Base-by-base conservation (phyloP, 179 eudicot species). In the Patellifolia procumbens region DNA sequence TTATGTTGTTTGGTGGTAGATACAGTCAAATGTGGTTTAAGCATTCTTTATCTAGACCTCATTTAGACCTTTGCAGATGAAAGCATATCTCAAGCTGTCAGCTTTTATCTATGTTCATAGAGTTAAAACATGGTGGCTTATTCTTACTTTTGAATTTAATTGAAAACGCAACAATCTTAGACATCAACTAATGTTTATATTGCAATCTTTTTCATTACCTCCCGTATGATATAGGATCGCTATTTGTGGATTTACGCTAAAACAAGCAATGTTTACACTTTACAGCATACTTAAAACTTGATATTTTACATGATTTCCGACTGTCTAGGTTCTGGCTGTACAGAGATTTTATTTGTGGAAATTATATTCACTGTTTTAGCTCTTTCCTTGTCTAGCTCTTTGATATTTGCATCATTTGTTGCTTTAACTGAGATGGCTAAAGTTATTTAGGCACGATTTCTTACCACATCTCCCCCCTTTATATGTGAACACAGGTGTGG, bases 401-500 rank as follows among this genome's bases (percentile, higher is more conserved):
- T 58, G 29, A 15, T n/a, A 34, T 32, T 42, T 35, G 35, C 19
- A 51, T 12, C 35, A 29, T 72, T 12, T 5, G 11, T 31, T 20
- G 6, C 13, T 17, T 9, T n/a, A 10, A 53, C 34, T 28, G 56
- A 42, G 45, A 52, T 49, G 76, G 20, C 31, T 34, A 3, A 7
- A 22, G 31, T 16, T 72, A 34, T 11, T 19, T 19, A 32, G 46
- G 75, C 51, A 19, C 55, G 29, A 77, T 28, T 43, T 68, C 51
- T 77, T 56, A 29, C 63, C 52, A 49, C 17, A 62, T 8, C 31
- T 67, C 22, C 4, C 53, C 24, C 46, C n/a, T n/a, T n/a, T 17
- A 28, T 4, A 49, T 49, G 24, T 63, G 45, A 63, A 63, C 45
- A 28, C 73, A 78, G 86, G 75, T 81, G 86, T 60, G 83, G 86